Conservation (phyloP, 208 protist genomes). For the Acanthamoeba culbertsoni region DNA sequence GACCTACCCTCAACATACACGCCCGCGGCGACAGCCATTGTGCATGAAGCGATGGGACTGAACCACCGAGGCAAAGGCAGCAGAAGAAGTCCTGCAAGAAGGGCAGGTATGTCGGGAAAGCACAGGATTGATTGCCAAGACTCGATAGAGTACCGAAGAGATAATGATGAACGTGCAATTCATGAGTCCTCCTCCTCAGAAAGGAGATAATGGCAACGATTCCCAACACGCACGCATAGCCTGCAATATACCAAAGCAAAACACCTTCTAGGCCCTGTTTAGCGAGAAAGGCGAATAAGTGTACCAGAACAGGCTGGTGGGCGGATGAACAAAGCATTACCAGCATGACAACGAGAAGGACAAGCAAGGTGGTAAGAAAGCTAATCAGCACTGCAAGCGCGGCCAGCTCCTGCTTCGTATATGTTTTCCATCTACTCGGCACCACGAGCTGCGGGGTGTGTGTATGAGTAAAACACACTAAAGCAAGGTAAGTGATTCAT, state of each 20-base stretch:
- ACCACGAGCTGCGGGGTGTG: background rate
- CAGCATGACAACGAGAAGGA: background rate
- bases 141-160: background rate
- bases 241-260: background rate
- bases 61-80: background rate
- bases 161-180: conserved; percentile 17
- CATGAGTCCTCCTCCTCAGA: background rate
- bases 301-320: background rate
- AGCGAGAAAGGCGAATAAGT: background rate
- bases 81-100: background rate
- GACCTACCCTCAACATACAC: background rate
- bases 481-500: background rate
- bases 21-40: background rate
- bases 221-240: background rate
- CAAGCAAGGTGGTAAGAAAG: background rate
- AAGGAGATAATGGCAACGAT: background rate
- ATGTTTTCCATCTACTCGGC: background rate
- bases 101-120: background rate
- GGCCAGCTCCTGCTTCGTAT: background rate
- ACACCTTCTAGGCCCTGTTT: background rate
- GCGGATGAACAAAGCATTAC: background rate
- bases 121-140: background rate
- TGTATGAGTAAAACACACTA: background rate
- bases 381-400: background rate
- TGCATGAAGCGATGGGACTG: background rate